Base-by-base conservation (phyloP, 495 filamentous ascomycete genomes). In the Lichina pygmaea region DNA sequence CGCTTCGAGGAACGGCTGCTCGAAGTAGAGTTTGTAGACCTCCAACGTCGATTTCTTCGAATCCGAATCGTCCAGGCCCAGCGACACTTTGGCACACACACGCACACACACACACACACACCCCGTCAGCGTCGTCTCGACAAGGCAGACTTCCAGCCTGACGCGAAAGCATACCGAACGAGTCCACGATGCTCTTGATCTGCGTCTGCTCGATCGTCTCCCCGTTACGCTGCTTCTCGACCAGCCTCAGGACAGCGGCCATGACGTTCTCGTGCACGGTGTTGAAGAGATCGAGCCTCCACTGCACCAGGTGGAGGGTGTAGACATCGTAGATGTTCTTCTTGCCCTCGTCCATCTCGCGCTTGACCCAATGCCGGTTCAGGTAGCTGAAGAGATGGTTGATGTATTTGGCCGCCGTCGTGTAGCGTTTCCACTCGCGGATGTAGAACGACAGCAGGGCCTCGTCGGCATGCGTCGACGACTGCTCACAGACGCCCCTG, bases 271-370 rank as follows among this genome's bases (percentile, higher is more conserved):
- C 66, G 44, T 86, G 76, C 5, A 93, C 81, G 41, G 73, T 65
- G 41, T 67, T 62, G 60, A 99, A 99, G 50, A 99, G 78, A 48
- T 92, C 82, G 41, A 77, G 70, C 52, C 80, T 81, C 89, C 89
- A 99, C 51, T 81, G 80, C 36, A 93, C 92, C 34, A 99, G 66
- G 55, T 95, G 89, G 16, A 95, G 62, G 1, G 86, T 99, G 58
- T 99, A 95, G 42, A 99, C 85, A 59, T 99, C 89, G 60, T 86
- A 94, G 6, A 94, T 78, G 53, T 86, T 78, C 66, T 99, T 99
- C 60, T 99, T 99, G 24, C 91, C 91, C 58, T 99, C 89, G 51
- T 99, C 89, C 60, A 99, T 92, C 63, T 99, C 89, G 17, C 89
- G 72, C 66, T 93, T 95, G 13, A 99, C 91, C 89, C 89, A 99